phyloP scores from a whole-genome alignment of 371 early-diverging fungal species.

The Dichotomocladium elegans region DNA sequence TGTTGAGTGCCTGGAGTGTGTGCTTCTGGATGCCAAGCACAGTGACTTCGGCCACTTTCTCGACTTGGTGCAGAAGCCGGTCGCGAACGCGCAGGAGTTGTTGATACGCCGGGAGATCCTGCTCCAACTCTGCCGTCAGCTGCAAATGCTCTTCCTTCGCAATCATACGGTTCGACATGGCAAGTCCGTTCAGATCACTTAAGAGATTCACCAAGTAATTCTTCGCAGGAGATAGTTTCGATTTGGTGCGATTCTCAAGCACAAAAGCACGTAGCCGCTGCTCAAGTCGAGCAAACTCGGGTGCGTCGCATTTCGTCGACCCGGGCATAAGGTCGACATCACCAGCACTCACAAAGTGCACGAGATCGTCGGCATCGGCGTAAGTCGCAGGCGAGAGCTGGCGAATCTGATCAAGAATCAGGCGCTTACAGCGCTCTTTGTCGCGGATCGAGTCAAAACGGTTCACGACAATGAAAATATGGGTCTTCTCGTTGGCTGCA shows the following conservation, averaged over 20 bases:
- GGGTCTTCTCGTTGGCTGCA: slow-evolving; percentile 96
- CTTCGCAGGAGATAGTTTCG: slow-evolving; percentile 93
- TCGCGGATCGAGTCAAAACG: slow-evolving; percentile 93
- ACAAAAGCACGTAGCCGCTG: slow-evolving; percentile 86
- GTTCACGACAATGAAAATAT: slow-evolving; percentile 97
- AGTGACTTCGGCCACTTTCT: slow-evolving; percentile 63
- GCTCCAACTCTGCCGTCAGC: slow-evolving; percentile 44
- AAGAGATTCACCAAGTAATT: slow-evolving; percentile 82
- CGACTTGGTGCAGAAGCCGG: slow-evolving; percentile 60
- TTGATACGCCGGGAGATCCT: slow-evolving; percentile 54
- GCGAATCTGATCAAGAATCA: slow-evolving; percentile 91
- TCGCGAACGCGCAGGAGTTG: slow-evolving; percentile 51
- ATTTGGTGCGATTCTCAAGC: slow-evolving; percentile 90
- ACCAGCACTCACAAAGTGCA: slow-evolving; percentile 95
- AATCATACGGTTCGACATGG: slow-evolving; percentile 50
- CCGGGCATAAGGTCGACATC: slow-evolving; percentile 40
- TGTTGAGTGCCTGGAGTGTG: slow-evolving; percentile 47
- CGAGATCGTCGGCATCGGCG: slow-evolving; percentile 86
- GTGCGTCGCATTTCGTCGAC: slow-evolving; percentile 46
- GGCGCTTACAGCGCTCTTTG: slow-evolving; percentile 88
- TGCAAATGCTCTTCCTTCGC: slow-evolving; percentile 33
- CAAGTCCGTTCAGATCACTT: slow-evolving; percentile 56
- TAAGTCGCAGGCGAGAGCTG: slow-evolving; percentile 91
- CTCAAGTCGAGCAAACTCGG: slow-evolving; percentile 78
- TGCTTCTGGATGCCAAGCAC: slow-evolving; percentile 51